Evolutionary conservation across 208 protist species (phyloP).

Genomic region (Acanthamoeba healyi): DNA sequence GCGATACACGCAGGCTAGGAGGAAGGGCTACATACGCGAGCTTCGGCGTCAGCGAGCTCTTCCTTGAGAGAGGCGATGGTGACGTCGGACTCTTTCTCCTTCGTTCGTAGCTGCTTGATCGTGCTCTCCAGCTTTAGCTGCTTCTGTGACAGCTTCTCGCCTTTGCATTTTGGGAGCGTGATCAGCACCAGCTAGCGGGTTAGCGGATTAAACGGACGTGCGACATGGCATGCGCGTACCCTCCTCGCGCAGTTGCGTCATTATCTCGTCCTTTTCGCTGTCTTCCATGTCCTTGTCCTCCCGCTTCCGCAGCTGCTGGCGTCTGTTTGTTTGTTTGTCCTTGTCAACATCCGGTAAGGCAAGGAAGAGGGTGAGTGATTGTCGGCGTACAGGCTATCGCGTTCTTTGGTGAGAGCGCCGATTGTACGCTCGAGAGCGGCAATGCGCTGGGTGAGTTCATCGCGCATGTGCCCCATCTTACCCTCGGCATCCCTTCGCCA

Average conservation of each 20-base stretch:
- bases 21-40: neutral
- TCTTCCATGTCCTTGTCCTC: constrained; percentile 33
- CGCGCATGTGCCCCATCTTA: neutral
- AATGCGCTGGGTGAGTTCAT: neutral
- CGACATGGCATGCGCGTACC: neutral
- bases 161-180: too few relatives aligned
- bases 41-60: neutral
- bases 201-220: too few relatives aligned
- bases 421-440: neutral
- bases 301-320: neutral
- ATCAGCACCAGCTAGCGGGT: too few relatives aligned
- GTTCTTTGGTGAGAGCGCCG: neutral
- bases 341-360: too few relatives aligned
- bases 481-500: neutral
- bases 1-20: neutral
- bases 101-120: constrained; percentile 9
- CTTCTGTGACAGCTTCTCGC: constrained; percentile 63
- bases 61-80: neutral
- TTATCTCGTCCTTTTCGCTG: constrained; percentile 56
- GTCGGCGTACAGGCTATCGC: constrained; percentile 4
- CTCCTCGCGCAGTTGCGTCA: constrained; percentile 12
- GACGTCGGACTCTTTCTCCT: constrained; percentile 20
- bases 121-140: constrained; percentile 50
- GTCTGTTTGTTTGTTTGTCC: neutral
- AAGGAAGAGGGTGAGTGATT: neutral